Evolutionary conservation across 345 rosid species (phyloP).

Genomic region (Psidium guajava): DNA sequence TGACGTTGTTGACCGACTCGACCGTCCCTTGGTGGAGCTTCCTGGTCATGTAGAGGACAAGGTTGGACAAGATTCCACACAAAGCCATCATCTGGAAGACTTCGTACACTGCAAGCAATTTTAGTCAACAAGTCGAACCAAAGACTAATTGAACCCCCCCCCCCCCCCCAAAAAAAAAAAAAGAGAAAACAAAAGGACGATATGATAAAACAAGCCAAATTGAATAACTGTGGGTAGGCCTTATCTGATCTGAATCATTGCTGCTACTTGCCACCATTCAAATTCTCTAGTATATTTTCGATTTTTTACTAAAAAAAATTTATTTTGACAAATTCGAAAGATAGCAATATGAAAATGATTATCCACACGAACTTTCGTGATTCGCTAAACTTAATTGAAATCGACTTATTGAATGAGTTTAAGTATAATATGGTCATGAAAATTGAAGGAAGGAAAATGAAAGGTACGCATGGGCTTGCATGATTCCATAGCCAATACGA

Average conservation of each 20-base stretch:
- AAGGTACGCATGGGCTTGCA: background rate
- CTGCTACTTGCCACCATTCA: background rate
- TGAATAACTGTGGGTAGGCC: background rate
- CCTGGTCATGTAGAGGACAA: conserved; percentile 62
- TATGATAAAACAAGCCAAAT: conserved; percentile 8
- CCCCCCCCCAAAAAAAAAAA: too few species aligned
- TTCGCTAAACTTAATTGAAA: background rate
- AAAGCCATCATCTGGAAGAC: conserved; percentile 88
- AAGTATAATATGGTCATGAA: background rate
- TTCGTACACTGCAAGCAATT: conserved; percentile 46
- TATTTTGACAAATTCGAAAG: background rate
- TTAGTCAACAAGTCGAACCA: background rate
- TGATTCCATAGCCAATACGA: background rate
- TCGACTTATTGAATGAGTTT: background rate
- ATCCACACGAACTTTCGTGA: background rate
- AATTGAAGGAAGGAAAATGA: background rate
- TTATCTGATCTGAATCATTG: background rate
- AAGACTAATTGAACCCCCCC: background rate
- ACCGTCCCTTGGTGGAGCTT: conserved; percentile 83
- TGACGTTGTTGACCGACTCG: conserved; percentile 72
- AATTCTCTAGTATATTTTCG: conserved; percentile 29
- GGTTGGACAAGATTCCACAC: conserved; percentile 68
- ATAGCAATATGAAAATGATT: conserved; percentile 25
- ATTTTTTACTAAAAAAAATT: background rate
- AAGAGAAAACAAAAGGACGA: background rate